Percentiles rank a stretch among this genome's conserved stretches.
phyloP scores from a whole-genome alignment of 495 filamentous ascomycete species.

The Talaromyces wortmannii region DNA sequence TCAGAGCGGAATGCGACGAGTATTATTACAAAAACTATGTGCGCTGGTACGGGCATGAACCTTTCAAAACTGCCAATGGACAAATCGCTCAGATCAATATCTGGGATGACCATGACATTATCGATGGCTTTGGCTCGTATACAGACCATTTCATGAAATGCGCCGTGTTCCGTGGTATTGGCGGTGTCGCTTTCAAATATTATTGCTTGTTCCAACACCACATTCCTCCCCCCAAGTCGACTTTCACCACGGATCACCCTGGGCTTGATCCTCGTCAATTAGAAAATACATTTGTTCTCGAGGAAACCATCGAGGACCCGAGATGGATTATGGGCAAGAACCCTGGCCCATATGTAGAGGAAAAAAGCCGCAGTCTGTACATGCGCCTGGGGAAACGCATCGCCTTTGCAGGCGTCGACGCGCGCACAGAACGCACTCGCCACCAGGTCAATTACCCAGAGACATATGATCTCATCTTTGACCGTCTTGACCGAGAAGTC shows the following conservation, averaged over 20 bases:
- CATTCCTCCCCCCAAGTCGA: conserved; percentile 70
- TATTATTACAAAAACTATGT: conserved; percentile 91
- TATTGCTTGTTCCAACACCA: conserved; percentile 96
- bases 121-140: conserved; percentile 91
- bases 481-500: conserved; percentile 60
- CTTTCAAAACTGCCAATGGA: conserved; percentile 76
- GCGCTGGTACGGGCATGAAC: conserved; percentile 75
- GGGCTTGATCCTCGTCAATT: conserved; percentile 60
- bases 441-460: conserved; percentile 88
- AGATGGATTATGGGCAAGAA: conserved; percentile 73
- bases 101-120: conserved; percentile 92
- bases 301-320: conserved; percentile 50
- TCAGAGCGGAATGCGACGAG: conserved; percentile 74
- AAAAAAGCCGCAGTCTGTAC: conserved; percentile 74
- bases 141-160: conserved; percentile 92
- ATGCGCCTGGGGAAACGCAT: conserved; percentile 78
- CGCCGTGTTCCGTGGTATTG: conserved; percentile 84
- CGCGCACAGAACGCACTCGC: conserved; percentile 84
- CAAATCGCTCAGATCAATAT: conserved; percentile 90
- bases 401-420: conserved; percentile 82
- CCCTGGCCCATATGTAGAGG: conserved; percentile 73
- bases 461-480: conserved; percentile 80
- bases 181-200: conserved; percentile 80
- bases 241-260: conserved; percentile 68
- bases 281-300: conserved; percentile 60